Base-by-base conservation (phyloP, 164 flowering plant genomes). In the Stephania cephalantha region DNA sequence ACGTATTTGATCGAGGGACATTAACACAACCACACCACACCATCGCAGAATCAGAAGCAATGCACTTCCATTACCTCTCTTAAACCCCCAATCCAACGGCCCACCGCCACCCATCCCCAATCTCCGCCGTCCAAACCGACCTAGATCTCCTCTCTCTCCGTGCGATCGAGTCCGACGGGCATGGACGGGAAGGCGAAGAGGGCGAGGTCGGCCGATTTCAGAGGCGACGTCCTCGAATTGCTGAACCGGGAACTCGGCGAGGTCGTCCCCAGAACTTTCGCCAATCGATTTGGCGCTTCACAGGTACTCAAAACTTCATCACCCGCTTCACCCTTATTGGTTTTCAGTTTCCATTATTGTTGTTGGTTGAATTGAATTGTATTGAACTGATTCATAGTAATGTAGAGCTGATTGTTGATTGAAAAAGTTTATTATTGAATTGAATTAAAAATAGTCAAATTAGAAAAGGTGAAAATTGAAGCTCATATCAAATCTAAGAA, bases 221-320 rank as follows among this genome's bases (percentile, higher is more conserved):
- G 78, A 69, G 73, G 78, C 64, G 85, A 84, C 7, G 78, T 87
- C 67, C 82, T 48, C 9, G 78, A 77, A 50, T 25, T 83, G 69
- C 87, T 88, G 88, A 82, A 83, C 70, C 87, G 98, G 5, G 92
- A 91, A 72, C 83, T 93, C 72, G 98, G 98, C 42, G 78, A 78
- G 63, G 82, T 91, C 53, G 80, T 86, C 22, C 76, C 91, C 48
- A 69, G 94, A 55, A 87, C 73, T 79, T 94, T 94, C 79, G 85
- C 89, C 10, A 87, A 78, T 75, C 89, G 91, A 1, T 85, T 85
- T 29, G 87, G 76, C 25, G 94, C 87, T 46, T 88, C 95, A 46
- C 84, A 94, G 98, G 98, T 93, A 25, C 42, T 75, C 66, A 48
- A 46, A 46, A 25, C 25, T 46, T 6, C 8, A 46, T 46, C 7